Evolutionary conservation across 257 asterid genomes (phyloP).

Genomic region (Haberlea rhodopensis): DNA sequence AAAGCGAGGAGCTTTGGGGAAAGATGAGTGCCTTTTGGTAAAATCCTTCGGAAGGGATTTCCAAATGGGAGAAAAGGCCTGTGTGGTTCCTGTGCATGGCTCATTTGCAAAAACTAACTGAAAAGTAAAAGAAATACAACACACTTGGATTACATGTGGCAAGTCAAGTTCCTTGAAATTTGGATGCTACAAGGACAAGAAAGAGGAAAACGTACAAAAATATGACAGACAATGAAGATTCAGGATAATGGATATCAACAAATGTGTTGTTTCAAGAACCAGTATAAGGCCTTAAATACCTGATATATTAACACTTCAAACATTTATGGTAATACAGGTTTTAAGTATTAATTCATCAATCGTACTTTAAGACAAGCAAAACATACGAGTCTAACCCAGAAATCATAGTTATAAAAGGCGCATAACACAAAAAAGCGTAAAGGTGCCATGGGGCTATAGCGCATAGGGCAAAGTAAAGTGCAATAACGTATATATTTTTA

Average conservation of each 20-base stretch:
- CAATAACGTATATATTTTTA: too few species aligned
- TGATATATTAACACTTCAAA: background rate
- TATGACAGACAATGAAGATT: background rate
- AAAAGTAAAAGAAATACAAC: constrained; percentile 17
- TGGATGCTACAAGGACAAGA: background rate
- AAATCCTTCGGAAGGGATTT: constrained; percentile 73
- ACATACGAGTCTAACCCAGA: background rate
- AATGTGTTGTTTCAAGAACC: background rate
- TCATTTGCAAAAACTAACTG: constrained; percentile 53
- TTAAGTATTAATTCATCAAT: background rate
- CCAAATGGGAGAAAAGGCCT: constrained; percentile 61
- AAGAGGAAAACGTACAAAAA: background rate
- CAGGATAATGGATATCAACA: background rate
- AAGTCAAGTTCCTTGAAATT: background rate
- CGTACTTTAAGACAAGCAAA: background rate
- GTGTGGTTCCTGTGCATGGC: constrained; percentile 59
- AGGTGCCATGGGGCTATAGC: too few species aligned
- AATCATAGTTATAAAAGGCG: too few species aligned
- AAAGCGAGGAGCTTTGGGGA: constrained; percentile 60
- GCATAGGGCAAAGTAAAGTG: too few species aligned
- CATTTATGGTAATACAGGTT: background rate
- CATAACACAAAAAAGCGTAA: too few species aligned
- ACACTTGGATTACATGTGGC: too few species aligned
- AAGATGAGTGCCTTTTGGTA: constrained; percentile 53
- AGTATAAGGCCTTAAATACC: background rate